phyloP scores from a whole-genome alignment of 805 yeast genomes.

The Barnettozyma botsteinii region DNA sequence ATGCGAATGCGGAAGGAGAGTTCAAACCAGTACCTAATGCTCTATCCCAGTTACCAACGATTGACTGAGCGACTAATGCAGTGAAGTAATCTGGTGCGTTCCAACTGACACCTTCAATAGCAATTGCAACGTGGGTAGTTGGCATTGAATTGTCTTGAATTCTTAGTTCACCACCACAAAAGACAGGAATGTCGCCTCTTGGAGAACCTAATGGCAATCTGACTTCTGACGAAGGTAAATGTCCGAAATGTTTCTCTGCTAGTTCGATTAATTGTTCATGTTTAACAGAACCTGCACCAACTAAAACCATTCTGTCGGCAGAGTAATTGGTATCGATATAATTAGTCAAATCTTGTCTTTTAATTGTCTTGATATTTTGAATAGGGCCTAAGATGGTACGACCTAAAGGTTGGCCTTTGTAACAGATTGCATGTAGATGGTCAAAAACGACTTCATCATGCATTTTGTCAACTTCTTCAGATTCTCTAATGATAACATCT shows the following conservation, averaged over 20 bases:
- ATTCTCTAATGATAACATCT: slow-evolving; percentile 91
- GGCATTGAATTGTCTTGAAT: slow-evolving; percentile 80
- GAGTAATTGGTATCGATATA: slow-evolving; percentile 85
- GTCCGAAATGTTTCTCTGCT: slow-evolving; percentile 75
- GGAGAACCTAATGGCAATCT: slow-evolving; percentile 67
- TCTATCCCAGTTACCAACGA: slow-evolving; percentile 97
- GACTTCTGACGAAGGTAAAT: slow-evolving; percentile 45
- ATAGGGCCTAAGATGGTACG: slow-evolving; percentile 95
- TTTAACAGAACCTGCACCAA: slow-evolving; percentile 91
- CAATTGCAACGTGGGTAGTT: slow-evolving; percentile 84
- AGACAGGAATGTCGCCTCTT: slow-evolving; percentile 63
- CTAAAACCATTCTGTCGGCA: slow-evolving; percentile 97
- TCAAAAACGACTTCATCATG: slow-evolving; percentile 98
- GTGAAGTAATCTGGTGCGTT: slow-evolving; percentile 91
- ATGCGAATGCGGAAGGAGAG: slow-evolving; percentile 80
- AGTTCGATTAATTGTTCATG: slow-evolving; percentile 76
- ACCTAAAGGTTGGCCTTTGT: slow-evolving; percentile 87
- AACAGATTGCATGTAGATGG: slow-evolving; percentile 89
- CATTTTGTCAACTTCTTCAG: slow-evolving; percentile 97
- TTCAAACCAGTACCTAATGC: slow-evolving; percentile 78
- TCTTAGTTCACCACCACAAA: slow-evolving; percentile 81
- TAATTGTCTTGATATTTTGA: slow-evolving; percentile 75
- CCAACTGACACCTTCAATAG: slow-evolving; percentile 99
- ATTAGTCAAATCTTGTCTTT: slow-evolving; percentile 65
- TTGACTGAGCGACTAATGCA: slow-evolving; percentile 93